Conservation (phyloP, 192 early-diverging fungal species). For the Umbelopsis sp. region DNA sequence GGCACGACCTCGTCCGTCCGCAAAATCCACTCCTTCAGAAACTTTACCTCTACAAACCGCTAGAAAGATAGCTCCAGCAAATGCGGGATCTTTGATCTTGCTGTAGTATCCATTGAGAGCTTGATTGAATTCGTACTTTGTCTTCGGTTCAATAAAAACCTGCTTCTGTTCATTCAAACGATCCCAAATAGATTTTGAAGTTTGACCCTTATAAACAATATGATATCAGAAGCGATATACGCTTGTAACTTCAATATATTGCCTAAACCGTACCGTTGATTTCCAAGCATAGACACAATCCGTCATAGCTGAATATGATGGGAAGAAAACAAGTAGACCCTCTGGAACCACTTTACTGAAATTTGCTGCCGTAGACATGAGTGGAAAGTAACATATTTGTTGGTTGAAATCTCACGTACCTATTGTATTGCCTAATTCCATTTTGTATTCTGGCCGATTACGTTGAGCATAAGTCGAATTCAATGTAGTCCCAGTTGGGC, state of each 20-base stretch:
- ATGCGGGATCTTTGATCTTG: conserved; percentile 37
- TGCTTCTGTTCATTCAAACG: conserved; percentile 41
- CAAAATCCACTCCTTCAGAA: conserved; percentile 70
- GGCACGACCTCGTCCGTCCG: conserved; percentile 58
- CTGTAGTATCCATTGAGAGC: conserved; percentile 49
- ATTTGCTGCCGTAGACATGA: conserved; percentile 33
- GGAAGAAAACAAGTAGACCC: conserved; percentile 60
- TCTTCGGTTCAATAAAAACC: conserved; percentile 52
- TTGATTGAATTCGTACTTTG: conserved; percentile 53
- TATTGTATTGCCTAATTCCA: conserved; percentile 53
- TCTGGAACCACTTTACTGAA: conserved; percentile 48
- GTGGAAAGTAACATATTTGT: too few relatives aligned
- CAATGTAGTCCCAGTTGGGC: conserved; percentile 41
- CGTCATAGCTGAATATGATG: conserved; percentile 47
- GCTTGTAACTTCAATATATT: background rate
- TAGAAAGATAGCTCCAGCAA: conserved; percentile 57
- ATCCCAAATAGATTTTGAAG: conserved; percentile 38
- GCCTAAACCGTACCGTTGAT: background rate
- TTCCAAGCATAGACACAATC: conserved; percentile 47
- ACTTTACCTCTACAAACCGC: conserved; percentile 73
- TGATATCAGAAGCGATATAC: too few relatives aligned
- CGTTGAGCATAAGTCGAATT: conserved; percentile 49
- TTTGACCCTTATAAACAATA: conserved; percentile 1
- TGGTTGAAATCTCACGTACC: conserved; percentile 8
- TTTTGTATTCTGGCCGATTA: conserved; percentile 37